These are phyloP conservation scores for Pyrenochaeta sp. DNA, from an alignment of 2,329 filamentous ascomycete species.

Conservation along the genomic window DNA sequence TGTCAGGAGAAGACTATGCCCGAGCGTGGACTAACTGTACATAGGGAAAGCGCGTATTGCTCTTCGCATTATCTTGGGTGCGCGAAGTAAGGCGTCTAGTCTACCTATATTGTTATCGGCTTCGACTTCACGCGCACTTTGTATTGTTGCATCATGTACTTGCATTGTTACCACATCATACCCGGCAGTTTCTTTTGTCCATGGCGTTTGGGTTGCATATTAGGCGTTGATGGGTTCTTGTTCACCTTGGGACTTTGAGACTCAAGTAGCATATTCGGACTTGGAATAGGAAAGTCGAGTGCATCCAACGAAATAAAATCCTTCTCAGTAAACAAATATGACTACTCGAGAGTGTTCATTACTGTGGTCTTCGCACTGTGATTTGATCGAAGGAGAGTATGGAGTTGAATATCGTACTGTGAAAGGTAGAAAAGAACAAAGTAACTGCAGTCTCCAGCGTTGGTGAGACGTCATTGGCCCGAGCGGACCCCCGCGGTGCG, in stretches of 20 bases:
- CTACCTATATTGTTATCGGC: too few species aligned
- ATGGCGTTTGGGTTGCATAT: not conserved
- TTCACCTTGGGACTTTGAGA: not conserved
- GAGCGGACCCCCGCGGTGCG: not conserved
- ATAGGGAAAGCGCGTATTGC: constrained; percentile 40
- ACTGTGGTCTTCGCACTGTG: too few species aligned
- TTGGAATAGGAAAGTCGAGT: not conserved
- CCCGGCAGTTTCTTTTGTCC: not conserved
- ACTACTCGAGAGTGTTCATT: too few species aligned
- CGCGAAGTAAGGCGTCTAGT: constrained; percentile 20
- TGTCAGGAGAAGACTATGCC: too few species aligned
- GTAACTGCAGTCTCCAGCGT: not conserved
- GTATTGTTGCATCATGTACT: not conserved
- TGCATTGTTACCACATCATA: not conserved
- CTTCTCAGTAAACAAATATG: not conserved
- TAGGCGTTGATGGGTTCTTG: not conserved
- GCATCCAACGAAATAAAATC: not conserved
- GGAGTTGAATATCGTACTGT: not conserved
- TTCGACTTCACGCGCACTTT: too few species aligned
- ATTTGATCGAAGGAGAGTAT: too few species aligned
- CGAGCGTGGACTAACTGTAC: constrained; percentile 5
- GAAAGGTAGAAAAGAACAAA: not conserved
- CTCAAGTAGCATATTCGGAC: not conserved
- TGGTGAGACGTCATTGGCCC: not conserved
- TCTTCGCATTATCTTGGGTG: constrained; percentile 37